Base-by-base conservation (phyloP, 305 asterid species). In the Caryopteris hybrid region DNA sequence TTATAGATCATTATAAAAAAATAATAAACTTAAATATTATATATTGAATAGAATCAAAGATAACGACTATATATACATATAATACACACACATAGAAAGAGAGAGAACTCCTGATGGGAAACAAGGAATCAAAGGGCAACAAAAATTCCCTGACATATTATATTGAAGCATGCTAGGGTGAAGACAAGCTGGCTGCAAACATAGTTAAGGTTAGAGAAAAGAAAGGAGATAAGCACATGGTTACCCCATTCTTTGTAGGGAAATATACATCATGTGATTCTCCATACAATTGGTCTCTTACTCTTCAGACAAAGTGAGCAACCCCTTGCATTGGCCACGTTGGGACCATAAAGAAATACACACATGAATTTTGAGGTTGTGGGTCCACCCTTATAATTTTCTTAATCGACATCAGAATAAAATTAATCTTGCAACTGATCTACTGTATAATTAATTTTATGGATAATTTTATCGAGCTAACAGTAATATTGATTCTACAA, bases 241-340 rank as follows among this genome's bases (percentile, higher is more conserved):
- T 61, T 33, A 51, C 71, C 69, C 72, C 77, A 62, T 79, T 64
- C 61, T 64, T n/a, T n/a, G n/a, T 53, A 16, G 18, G 42, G 64
- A 70, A 38, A 50, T 67, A 64, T 57, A 57, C 84, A 79, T 64
- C 80, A 79, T 64, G 76, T 69, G 75, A 34, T 38, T 62, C 20
- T 52, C 47, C 60, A 54, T 31, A 39, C 74, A 61, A 16, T 58
- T 64, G 73, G 66, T 58, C 76, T 66, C 76, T 69, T 22, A 4
- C 52, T 65, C 8, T 23, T 58, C 41, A 42, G 45, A 70, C 73
- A 70, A 59, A 60, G 16, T 16, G n/a, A 60, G 17, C n/a, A 60
- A 16, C 74, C 65, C 51, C 45, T 67, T 59, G 60, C 65, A 31
- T 60, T 64, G 29, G 20, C 62, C 47, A 55, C 54, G 60, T 72